These are phyloP conservation scores for Heterobasidion parviporum DNA, from an alignment of 1,284 basidiomycete genomes.

Conservation along the genomic window DNA sequence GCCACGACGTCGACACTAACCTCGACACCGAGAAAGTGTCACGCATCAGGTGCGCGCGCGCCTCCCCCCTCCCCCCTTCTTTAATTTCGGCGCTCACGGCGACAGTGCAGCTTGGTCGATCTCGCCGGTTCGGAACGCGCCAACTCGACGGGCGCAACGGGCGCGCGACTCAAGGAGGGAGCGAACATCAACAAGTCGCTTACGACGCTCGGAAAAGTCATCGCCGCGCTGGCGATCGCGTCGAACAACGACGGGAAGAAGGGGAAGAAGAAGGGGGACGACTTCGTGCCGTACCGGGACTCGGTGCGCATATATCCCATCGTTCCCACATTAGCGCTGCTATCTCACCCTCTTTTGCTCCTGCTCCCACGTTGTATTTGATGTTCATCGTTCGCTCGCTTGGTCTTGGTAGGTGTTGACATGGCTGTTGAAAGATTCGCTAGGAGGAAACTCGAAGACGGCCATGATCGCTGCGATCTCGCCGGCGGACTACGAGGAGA, in stretches of 20 bases:
- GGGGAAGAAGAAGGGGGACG: conserved; percentile 81
- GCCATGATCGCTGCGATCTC: conserved; percentile 98
- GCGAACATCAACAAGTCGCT: conserved; percentile 98
- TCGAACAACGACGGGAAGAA: conserved; percentile 65
- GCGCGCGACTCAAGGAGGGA: conserved; percentile 89
- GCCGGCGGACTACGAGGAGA: conserved; percentile 97
- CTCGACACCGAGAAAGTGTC: conserved; percentile 95
- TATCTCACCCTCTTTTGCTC: background rate
- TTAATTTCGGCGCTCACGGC: conserved; percentile 11
- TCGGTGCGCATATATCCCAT: conserved; percentile 48
- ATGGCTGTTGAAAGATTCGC: conserved; percentile 95
- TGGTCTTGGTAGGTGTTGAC: conserved; percentile 68
- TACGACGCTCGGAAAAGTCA: conserved; percentile 96
- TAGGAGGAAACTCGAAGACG: conserved; percentile 93
- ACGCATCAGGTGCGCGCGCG: conserved; percentile 68
- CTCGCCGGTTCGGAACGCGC: conserved; percentile 96
- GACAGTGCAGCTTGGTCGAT: conserved; percentile 67
- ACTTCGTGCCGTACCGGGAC: conserved; percentile 92
- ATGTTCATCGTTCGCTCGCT: background rate
- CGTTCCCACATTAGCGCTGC: background rate
- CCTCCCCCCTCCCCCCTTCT: background rate
- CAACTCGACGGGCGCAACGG: conserved; percentile 95
- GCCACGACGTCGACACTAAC: conserved; percentile 73
- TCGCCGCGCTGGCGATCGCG: conserved; percentile 81
- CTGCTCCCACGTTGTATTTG: background rate